These are phyloP conservation scores for Brassica balearica DNA, from an alignment of 441 rosid species.

Conservation along the genomic window DNA sequence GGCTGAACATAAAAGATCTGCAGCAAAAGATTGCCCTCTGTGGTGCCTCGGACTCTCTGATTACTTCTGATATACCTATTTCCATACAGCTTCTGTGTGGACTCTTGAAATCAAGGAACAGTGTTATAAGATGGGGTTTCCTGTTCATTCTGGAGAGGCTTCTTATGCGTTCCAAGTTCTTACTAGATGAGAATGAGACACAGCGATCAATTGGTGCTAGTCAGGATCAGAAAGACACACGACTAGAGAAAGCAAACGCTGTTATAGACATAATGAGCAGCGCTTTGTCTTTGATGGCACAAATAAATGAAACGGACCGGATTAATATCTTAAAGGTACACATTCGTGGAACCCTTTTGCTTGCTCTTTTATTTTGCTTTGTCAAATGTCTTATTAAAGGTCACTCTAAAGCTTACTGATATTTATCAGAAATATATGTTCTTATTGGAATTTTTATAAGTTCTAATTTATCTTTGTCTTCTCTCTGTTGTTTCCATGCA, in stretches of 20 bases:
- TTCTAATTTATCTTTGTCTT: slow-evolving; percentile 9
- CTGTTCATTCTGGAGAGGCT: slow-evolving; percentile 90
- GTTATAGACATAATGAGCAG: slow-evolving; percentile 97
- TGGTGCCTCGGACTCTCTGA: slow-evolving; percentile 69
- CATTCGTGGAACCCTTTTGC: not conserved
- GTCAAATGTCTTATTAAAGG: slow-evolving; percentile 6
- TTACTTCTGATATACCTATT: slow-evolving; percentile 80
- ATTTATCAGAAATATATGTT: too few relatives aligned
- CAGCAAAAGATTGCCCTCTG: slow-evolving; percentile 72
- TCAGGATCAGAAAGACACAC: slow-evolving; percentile 55
- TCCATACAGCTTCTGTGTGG: slow-evolving; percentile 91
- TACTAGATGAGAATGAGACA: slow-evolving; percentile 89
- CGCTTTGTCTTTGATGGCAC: slow-evolving; percentile 87
- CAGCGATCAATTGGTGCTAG: slow-evolving; percentile 59
- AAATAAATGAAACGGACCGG: slow-evolving; percentile 90
- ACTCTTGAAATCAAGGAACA: slow-evolving; percentile 89
- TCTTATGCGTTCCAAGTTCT: slow-evolving; percentile 94
- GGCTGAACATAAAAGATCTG: slow-evolving; percentile 79
- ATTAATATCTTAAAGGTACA: slow-evolving; percentile 94
- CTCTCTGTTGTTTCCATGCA: slow-evolving; percentile 49
- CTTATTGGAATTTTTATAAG: slow-evolving; percentile 13
- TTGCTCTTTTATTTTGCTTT: slow-evolving; percentile 20
- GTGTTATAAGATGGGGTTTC: slow-evolving; percentile 87
- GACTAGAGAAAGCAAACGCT: slow-evolving; percentile 95
- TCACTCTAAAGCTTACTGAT: too few relatives aligned